These are phyloP conservation scores for Nissolia schottii DNA, from an alignment of 306 rosid genomes.

Conservation along the genomic window DNA sequence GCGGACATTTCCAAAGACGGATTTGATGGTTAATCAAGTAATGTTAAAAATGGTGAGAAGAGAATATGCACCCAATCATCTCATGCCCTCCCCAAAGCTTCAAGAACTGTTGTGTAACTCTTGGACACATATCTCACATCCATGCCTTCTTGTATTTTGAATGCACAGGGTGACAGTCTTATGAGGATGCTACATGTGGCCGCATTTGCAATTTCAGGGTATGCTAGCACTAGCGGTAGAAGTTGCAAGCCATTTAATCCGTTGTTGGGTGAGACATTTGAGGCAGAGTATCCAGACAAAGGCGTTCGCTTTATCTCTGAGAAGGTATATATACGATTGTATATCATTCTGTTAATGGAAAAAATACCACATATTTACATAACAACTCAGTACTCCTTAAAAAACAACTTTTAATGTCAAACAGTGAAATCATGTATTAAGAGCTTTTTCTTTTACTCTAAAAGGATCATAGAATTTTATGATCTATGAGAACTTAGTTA, in stretches of 20 bases:
- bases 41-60: too few relatives aligned
- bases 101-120: background rate
- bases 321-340: slow-evolving; percentile 60
- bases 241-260: slow-evolving; percentile 96
- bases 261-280: slow-evolving; percentile 89
- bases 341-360: background rate
- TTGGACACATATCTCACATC: background rate
- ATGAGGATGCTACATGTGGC: slow-evolving; percentile 83
- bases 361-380: background rate
- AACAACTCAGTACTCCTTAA: background rate
- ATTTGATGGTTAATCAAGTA: too few relatives aligned
- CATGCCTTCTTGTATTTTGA: background rate
- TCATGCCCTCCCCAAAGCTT: too few relatives aligned
- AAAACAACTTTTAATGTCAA: background rate
- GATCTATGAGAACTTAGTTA: background rate
- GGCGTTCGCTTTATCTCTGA: slow-evolving; percentile 85
- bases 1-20: too few relatives aligned
- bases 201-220: slow-evolving; percentile 95
- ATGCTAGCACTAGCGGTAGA: slow-evolving; percentile 83
- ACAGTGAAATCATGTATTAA: background rate
- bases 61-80: too few relatives aligned
- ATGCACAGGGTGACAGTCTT: slow-evolving; percentile 66
- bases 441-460: background rate
- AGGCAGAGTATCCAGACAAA: slow-evolving; percentile 88
- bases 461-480: background rate